phyloP scores from a whole-genome alignment of 805 yeast genomes.

The Wickerhamomyces alni region DNA sequence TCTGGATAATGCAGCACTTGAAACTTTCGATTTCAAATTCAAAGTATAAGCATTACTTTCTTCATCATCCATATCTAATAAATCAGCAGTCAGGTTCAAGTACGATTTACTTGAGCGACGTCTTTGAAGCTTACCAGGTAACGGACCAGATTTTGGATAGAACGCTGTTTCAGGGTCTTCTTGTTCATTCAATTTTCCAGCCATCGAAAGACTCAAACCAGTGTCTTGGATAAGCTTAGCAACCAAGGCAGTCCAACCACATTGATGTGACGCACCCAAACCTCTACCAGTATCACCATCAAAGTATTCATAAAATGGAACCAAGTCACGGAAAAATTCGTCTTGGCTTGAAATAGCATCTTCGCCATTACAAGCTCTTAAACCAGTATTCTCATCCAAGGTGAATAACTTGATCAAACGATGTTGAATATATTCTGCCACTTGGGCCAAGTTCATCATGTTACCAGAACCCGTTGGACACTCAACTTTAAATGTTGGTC shows the following conservation, averaged over 20 bases:
- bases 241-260: constrained; percentile 94
- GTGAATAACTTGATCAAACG: constrained; percentile 73
- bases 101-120: constrained; percentile 73
- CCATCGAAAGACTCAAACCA: constrained; percentile 55
- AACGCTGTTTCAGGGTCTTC: no score
- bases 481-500: constrained; percentile 77
- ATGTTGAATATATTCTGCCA: constrained; percentile 86
- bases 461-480: constrained; percentile 85
- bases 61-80: constrained; percentile 62
- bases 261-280: constrained; percentile 87
- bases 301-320: constrained; percentile 82
- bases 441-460: constrained; percentile 71
- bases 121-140: constrained; percentile 50
- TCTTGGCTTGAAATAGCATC: constrained; percentile 55
- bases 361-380: constrained; percentile 77
- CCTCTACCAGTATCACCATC: constrained; percentile 96
- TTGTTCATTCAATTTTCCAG: no score
- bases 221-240: constrained; percentile 90
- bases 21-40: constrained; percentile 15
- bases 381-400: constrained; percentile 54
- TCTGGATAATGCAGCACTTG: constrained; percentile 17
- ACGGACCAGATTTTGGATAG: constrained; percentile 31
- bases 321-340: constrained; percentile 64
- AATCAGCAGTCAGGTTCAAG: constrained; percentile 58
- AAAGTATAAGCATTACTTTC: constrained; percentile 32